phyloP scores from a whole-genome alignment of 805 yeast genomes.

The Lipomyces kockii region DNA sequence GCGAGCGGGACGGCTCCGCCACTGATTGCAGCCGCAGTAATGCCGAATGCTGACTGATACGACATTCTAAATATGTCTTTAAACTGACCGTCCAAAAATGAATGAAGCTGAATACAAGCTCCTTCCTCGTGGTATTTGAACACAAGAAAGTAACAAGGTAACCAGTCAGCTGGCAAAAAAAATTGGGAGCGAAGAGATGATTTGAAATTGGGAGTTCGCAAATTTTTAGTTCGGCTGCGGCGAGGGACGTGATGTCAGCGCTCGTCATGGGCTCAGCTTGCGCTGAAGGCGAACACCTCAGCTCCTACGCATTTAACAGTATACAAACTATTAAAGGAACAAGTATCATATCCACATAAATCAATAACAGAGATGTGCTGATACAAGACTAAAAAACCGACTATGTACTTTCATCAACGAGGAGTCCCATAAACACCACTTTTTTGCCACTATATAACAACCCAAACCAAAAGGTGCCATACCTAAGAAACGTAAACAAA shows the following conservation, averaged over 20 bases:
- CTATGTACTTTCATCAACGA: background rate
- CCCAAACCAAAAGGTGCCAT: background rate
- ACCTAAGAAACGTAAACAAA: background rate
- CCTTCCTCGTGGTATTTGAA: too few species aligned
- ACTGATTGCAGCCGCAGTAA: slow-evolving; percentile 30
- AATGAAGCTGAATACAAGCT: too few species aligned
- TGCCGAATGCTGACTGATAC: slow-evolving; percentile 29
- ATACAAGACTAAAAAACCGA: background rate
- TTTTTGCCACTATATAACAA: background rate
- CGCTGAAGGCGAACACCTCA: too few species aligned
- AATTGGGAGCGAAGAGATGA: too few species aligned
- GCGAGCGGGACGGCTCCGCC: slow-evolving; percentile 33
- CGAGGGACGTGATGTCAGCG: too few species aligned
- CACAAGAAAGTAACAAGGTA: too few species aligned
- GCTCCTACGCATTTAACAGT: too few species aligned
- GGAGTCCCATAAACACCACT: background rate
- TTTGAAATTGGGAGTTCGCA: too few species aligned
- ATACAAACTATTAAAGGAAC: too few species aligned
- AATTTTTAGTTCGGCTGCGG: too few species aligned
- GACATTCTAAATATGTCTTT: slow-evolving; percentile 17
- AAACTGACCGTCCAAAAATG: background rate
- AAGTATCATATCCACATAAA: background rate
- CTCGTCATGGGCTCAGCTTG: too few species aligned
- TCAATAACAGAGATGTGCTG: background rate
- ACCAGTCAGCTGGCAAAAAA: too few species aligned